Evolutionary conservation across 345 rosid species (phyloP).

Genomic region (Moricandia arvensis): DNA sequence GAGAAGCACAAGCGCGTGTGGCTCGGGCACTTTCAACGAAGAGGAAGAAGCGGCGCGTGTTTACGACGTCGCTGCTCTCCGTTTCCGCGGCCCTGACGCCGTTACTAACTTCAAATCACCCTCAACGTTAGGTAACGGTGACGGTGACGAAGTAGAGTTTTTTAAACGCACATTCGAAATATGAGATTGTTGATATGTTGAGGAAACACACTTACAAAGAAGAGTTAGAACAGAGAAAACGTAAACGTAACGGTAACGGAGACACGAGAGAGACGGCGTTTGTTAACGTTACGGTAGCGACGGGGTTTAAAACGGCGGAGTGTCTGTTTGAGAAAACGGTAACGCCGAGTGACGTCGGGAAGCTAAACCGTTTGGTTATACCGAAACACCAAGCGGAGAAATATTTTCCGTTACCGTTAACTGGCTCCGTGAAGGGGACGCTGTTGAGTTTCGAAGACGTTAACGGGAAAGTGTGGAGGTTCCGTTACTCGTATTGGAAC

Average conservation of each 20-base stretch:
- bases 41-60: constrained; percentile 84
- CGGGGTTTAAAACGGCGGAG: constrained; percentile 46
- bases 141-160: constrained; percentile 47
- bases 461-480: constrained; percentile 82
- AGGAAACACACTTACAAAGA: constrained; percentile 80
- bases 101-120: constrained; percentile 63
- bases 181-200: constrained; percentile 88
- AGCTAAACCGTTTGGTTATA: constrained; percentile 86
- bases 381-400: constrained; percentile 95
- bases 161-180: constrained; percentile 70
- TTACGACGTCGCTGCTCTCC: constrained; percentile 78
- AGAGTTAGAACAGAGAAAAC: constrained; percentile 70
- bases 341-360: constrained; percentile 95
- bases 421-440: constrained; percentile 47
- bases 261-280: constrained; percentile 36
- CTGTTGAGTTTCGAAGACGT: constrained; percentile 68
- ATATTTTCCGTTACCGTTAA: constrained; percentile 56
- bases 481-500: constrained; percentile 94
- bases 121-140: constrained; percentile 16
- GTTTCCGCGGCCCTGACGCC: constrained; percentile 89
- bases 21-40: constrained; percentile 84
- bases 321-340: constrained; percentile 82
- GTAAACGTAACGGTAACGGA: constrained; percentile 7
- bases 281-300: not conserved
- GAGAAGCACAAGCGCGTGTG: constrained; percentile 93